These are phyloP conservation scores for Nannochloropsis gaditana DNA, from an alignment of 108 stramenopile species.

Conservation along the genomic window DNA sequence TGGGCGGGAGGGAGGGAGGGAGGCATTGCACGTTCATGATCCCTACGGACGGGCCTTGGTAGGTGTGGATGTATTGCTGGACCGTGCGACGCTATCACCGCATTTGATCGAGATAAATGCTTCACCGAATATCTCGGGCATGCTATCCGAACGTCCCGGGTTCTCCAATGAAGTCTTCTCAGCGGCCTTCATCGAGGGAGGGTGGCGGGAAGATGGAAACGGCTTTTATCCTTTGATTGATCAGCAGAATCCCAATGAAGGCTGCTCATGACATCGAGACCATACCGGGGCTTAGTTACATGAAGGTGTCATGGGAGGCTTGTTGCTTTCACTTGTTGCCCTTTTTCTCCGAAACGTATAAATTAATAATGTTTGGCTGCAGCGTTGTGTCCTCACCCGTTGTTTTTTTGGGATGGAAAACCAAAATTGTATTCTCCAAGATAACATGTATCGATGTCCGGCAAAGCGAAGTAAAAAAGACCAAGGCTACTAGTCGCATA, in stretches of 20 bases:
- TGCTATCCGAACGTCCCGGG: not conserved
- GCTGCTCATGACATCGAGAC: too few relatives aligned
- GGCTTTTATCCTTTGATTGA: not conserved
- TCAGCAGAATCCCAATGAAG: not conserved
- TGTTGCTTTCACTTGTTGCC: too few relatives aligned
- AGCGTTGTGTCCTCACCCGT: too few relatives aligned
- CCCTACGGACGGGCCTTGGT: conserved; percentile 6
- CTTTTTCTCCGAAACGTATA: too few relatives aligned
- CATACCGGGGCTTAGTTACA: too few relatives aligned
- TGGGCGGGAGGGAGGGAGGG: not conserved
- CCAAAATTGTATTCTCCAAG: too few relatives aligned
- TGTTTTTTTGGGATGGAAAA: too few relatives aligned
- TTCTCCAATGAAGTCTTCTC: conserved; percentile 8
- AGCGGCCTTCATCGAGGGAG: conserved; percentile 3
- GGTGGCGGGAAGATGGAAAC: not conserved
- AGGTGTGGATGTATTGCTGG: conserved; percentile 13
- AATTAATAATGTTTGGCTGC: too few relatives aligned
- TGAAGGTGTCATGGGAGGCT: too few relatives aligned
- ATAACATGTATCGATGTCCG: too few relatives aligned
- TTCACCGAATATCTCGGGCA: not conserved
- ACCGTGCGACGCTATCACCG: not conserved
- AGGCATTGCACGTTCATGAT: not conserved
- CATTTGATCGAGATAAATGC: conserved; percentile 18
- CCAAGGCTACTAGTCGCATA: too few relatives aligned
- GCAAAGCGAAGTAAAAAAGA: too few relatives aligned